Percentiles rank a stretch among this genome's conserved stretches.
phyloP scores from a whole-genome alignment of 75 land plant species.

The Pinus taeda region DNA sequence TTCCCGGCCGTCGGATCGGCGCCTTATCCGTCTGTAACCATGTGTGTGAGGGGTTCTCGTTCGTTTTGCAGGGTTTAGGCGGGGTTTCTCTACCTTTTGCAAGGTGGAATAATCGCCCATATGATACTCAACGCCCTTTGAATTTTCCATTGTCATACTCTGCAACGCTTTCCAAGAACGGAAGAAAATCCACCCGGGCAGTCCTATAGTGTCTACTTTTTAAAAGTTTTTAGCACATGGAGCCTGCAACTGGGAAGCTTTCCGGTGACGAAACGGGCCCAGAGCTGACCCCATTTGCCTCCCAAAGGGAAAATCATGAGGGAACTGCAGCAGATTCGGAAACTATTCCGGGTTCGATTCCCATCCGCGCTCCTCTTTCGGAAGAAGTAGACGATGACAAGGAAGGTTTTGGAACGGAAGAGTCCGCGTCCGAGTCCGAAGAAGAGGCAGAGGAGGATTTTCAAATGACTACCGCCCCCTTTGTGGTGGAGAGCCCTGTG shows the following conservation, averaged over 20 bases:
- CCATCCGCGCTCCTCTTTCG: slow-evolving; percentile 1
- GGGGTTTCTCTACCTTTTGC: too few species aligned
- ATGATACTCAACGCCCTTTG: too few species aligned
- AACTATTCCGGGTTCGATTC: not conserved
- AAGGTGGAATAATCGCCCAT: too few species aligned
- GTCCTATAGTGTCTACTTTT: not conserved
- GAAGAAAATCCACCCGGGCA: not conserved
- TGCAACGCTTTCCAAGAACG: too few species aligned
- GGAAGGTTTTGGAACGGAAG: not conserved
- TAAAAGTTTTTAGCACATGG: not conserved
- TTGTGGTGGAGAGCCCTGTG: not conserved
- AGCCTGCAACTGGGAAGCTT: not conserved
- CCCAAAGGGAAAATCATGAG: not conserved
- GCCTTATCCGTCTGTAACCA: too few species aligned
- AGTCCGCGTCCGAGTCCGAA: not conserved
- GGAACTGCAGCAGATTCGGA: not conserved
- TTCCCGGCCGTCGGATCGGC: too few species aligned
- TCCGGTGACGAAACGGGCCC: not conserved
- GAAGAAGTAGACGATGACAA: not conserved
- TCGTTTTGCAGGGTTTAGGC: too few species aligned
- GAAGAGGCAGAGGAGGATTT: not conserved
- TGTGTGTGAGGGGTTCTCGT: too few species aligned
- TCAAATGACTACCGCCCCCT: not conserved
- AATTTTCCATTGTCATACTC: too few species aligned
- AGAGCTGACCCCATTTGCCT: not conserved